Percentiles rank a stretch among this genome's conserved stretches.
Evolutionary conservation across 1,284 basidiomycete genomes (phyloP).

Genomic region (Vanrija sp.): DNA sequence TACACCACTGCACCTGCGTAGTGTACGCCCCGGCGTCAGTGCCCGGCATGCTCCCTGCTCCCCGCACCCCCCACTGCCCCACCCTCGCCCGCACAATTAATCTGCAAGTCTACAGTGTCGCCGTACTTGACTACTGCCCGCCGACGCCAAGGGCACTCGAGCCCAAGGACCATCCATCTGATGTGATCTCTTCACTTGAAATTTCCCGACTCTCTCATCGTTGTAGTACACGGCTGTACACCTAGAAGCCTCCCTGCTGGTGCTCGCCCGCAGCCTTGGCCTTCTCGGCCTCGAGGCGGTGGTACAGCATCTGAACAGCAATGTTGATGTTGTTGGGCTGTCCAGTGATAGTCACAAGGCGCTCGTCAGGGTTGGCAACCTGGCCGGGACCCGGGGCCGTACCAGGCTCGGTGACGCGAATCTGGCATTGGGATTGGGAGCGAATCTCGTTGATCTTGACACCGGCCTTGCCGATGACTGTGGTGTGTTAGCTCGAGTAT

Average conservation of each 20-base stretch:
- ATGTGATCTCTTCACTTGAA: no score
- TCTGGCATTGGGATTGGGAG: conserved; percentile 84
- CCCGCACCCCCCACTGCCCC: no score
- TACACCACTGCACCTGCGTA: no score
- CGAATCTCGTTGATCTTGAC: conserved; percentile 99
- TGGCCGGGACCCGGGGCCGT: conserved; percentile 52
- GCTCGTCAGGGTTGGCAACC: conserved; percentile 64
- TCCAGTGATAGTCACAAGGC: conserved; percentile 91
- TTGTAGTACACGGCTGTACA: no score
- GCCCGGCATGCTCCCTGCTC: no score
- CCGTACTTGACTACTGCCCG: no score
- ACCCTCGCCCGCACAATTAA: no score
- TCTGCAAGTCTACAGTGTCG: no score
- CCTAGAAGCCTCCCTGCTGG: conserved; percentile 1
- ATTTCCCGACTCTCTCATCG: no score
- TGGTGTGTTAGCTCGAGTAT: not conserved
- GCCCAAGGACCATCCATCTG: no score
- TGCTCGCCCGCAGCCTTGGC: conserved; percentile 13
- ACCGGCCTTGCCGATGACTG: conserved; percentile 93
- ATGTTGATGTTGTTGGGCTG: conserved; percentile 91
- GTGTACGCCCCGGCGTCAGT: no score
- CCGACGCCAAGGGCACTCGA: no score
- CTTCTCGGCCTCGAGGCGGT: conserved; percentile 29
- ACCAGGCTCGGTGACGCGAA: conserved; percentile 98
- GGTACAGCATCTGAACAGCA: conserved; percentile 87